Evolutionary conservation across 352 stramenopile species (phyloP).

Genomic region (Globisporangium nagaii): DNA sequence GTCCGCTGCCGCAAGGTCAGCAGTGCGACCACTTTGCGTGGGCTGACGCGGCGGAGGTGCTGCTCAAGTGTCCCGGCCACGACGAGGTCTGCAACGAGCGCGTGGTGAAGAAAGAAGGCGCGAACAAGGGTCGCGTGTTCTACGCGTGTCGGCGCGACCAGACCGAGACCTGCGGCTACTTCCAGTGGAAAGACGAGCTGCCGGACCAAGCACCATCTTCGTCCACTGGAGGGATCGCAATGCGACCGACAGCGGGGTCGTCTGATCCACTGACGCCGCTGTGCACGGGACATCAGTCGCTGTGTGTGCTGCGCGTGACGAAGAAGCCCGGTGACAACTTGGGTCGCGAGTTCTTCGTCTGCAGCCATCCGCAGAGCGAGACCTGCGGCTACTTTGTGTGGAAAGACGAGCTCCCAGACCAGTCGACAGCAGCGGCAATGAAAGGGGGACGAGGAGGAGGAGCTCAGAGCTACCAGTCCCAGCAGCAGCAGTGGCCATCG

Average conservation of each 20-base stretch:
- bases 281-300: constrained; percentile 39
- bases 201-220: not conserved
- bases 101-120: constrained; percentile 55
- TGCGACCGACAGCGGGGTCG: not conserved
- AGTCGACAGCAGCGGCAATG: not conserved
- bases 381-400: constrained; percentile 90
- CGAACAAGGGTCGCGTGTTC: constrained; percentile 65
- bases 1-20: constrained; percentile 72
- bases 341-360: constrained; percentile 92
- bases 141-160: constrained; percentile 47
- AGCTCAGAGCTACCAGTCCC: not conserved
- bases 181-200: constrained; percentile 70
- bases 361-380: constrained; percentile 63
- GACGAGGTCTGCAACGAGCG: constrained; percentile 58
- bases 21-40: constrained; percentile 93
- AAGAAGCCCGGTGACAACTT: constrained; percentile 70
- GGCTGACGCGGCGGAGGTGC: constrained; percentile 19
- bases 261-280: constrained; percentile 11
- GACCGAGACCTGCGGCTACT: constrained; percentile 62
- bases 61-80: constrained; percentile 46
- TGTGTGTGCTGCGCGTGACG: constrained; percentile 39
- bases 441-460: not conserved
- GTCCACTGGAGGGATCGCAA: not conserved
- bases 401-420: constrained; percentile 71
- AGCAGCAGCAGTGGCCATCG: not conserved